Base-by-base conservation (phyloP, 2,329 filamentous ascomycete species). In the Penicillium sp. region DNA sequence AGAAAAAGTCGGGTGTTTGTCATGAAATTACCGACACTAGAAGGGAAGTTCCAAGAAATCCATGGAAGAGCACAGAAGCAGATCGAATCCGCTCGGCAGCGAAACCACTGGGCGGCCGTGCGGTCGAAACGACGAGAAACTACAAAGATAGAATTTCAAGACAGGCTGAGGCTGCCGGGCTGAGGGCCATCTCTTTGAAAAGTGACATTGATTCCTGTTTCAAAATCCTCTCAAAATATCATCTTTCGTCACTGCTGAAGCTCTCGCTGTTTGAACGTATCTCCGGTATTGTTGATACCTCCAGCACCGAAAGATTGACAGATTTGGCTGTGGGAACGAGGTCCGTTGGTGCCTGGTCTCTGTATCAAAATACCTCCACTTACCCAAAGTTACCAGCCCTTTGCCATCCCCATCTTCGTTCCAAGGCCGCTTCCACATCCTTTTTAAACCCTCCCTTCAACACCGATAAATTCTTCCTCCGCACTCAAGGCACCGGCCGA, bases 1-100 rank as follows among this genome's bases (percentile, higher is more conserved):
- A 46, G 17, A 7, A 23, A 55, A 55, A 26, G 21, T 13, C 17
- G 26, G 29, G 44, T 56, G 11, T 52, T 41, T 52, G 56, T 58
- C 38, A 51, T 23, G 11, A 6, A 62, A 62, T 67, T 64, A 66
- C 66, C 38, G 7, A 46, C 21, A 62, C 61, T 62, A 68, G 60
- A 62, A 35, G 54, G 58, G 50, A 73, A 75, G 59, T 53, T 51
- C 56, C 62, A 62, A 47, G 74, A 75, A 75, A 50, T n/a, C n/a
- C 58, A 64, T 73, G 70, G 75, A 77, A 77, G 55, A 17, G 35
- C 62, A 52, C 59, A 63, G 75, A 77, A 76, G 64, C 63, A 45
- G 23, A 66, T 70, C 45, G 69, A 71, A 70, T 49, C 57, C 68
- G 70, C 70, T 73, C 69, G 71, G 71, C 73, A 69, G 59, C 46